These are phyloP conservation scores for Blastobotrys chiropterorum DNA, from an alignment of 805 yeast genomes.

Conservation along the genomic window DNA sequence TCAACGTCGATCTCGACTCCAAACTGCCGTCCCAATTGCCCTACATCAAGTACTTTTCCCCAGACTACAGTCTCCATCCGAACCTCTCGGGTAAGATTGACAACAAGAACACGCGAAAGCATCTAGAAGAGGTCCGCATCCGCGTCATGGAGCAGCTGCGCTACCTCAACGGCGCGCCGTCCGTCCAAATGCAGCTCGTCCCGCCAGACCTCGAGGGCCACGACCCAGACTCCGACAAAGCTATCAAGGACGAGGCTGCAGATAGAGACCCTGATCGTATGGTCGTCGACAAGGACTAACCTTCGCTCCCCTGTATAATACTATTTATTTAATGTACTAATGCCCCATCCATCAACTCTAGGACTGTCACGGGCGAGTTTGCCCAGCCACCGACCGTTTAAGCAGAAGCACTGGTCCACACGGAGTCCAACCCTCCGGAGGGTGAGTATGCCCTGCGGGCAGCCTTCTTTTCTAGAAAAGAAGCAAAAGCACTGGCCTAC, in stretches of 20 bases:
- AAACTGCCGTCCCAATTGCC: constrained; percentile 71
- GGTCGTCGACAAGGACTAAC: constrained; percentile 5
- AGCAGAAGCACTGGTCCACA: too few relatives aligned
- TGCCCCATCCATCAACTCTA: too few relatives aligned
- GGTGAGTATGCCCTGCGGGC: too few relatives aligned
- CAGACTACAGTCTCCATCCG: constrained; percentile 88
- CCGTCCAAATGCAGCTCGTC: constrained; percentile 84
- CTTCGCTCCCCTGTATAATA: background rate
- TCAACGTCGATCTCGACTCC: constrained; percentile 70
- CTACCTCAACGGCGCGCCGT: constrained; percentile 83
- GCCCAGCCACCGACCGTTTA: too few relatives aligned
- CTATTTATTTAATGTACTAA: background rate
- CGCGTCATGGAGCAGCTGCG: constrained; percentile 77
- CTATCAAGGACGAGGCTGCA: constrained; percentile 27
- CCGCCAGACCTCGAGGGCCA: constrained; percentile 58
- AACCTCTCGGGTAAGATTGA: constrained; percentile 71
- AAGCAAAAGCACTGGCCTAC: background rate
- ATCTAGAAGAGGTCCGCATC: constrained; percentile 70
- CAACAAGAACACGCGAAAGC: constrained; percentile 77
- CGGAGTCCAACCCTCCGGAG: too few relatives aligned
- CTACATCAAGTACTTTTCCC: constrained; percentile 77
- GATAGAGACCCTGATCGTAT: constrained; percentile 17
- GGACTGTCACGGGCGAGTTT: too few relatives aligned
- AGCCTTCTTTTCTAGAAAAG: background rate
- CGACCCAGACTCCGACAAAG: constrained; percentile 33